Evolutionary conservation across 495 filamentous ascomycete genomes (phyloP).

Genomic region (Stereocaulon alpinum): DNA sequence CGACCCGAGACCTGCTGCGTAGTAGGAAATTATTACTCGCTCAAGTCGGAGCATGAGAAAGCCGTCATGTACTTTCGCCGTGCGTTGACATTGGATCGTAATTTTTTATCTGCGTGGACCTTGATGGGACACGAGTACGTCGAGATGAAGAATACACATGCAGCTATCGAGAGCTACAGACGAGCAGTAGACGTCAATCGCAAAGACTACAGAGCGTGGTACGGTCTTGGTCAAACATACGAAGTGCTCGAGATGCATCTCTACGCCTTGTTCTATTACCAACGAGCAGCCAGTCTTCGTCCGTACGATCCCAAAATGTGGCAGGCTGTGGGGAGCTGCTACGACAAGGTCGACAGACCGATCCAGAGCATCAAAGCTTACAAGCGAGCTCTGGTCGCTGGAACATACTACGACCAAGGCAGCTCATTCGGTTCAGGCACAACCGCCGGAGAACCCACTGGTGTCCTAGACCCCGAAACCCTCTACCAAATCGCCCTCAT

Average conservation of each 20-base stretch:
- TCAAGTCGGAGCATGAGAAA: slow-evolving; percentile 92
- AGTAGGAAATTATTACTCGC: slow-evolving; percentile 92
- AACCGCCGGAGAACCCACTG: slow-evolving; percentile 26
- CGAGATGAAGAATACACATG: slow-evolving; percentile 98
- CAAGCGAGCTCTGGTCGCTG: slow-evolving; percentile 79
- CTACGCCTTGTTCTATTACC: slow-evolving; percentile 95
- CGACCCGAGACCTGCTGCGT: slow-evolving; percentile 95
- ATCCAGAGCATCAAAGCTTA: slow-evolving; percentile 85
- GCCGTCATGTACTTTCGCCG: slow-evolving; percentile 96
- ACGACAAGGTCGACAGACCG: slow-evolving; percentile 72
- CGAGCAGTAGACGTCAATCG: slow-evolving; percentile 94
- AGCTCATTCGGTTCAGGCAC: slow-evolving; percentile 27
- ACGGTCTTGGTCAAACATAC: slow-evolving; percentile 93
- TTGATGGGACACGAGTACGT: slow-evolving; percentile 99
- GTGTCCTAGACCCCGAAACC: slow-evolving; percentile 76
- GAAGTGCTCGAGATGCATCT: slow-evolving; percentile 96
- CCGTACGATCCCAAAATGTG: slow-evolving; percentile 98
- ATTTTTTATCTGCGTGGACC: slow-evolving; percentile 91
- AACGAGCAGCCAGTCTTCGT: slow-evolving; percentile 79
- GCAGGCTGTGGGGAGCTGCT: slow-evolving; percentile 87
- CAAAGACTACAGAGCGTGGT: slow-evolving; percentile 97
- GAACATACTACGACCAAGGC: slow-evolving; percentile 60
- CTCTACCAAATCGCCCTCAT: slow-evolving; percentile 81
- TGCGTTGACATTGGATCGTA: slow-evolving; percentile 86
- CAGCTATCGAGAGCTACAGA: slow-evolving; percentile 93